Percentiles rank a stretch among this genome's conserved stretches.
phyloP scores from a whole-genome alignment of 2,329 filamentous ascomycete genomes.

The Trichoderma simmonsii region DNA sequence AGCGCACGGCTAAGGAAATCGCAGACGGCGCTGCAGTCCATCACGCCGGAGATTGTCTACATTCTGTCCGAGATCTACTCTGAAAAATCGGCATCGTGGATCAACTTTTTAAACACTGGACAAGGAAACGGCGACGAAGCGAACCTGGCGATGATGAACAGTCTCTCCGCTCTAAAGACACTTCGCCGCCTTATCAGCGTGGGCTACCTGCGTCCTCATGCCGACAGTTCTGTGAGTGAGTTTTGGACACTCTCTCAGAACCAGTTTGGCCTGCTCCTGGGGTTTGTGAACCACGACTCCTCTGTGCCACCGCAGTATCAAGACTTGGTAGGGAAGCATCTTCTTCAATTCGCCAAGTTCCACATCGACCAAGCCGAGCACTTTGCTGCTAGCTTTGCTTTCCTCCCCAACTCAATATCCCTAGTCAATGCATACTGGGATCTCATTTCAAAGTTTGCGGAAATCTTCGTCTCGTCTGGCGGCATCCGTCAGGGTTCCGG shows the following conservation, averaged over 20 bases:
- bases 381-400: constrained; percentile 78
- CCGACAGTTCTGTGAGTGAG: constrained; percentile 69
- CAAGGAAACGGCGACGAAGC: constrained; percentile 57
- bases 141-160: constrained; percentile 68
- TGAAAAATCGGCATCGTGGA: constrained; percentile 68
- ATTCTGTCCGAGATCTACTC: constrained; percentile 76
- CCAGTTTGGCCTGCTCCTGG: constrained; percentile 75
- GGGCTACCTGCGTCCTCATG: constrained; percentile 81
- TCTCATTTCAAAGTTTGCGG: constrained; percentile 71
- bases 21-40: constrained; percentile 70
- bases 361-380: constrained; percentile 80
- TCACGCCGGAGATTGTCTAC: constrained; percentile 80
- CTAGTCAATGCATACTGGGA: constrained; percentile 84
- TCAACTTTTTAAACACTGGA: constrained; percentile 54
- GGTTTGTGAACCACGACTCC: constrained; percentile 57
- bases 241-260: constrained; percentile 78
- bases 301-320: constrained; percentile 52
- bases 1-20: constrained; percentile 74
- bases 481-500: constrained; percentile 49
- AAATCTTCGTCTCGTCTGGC: constrained; percentile 63
- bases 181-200: constrained; percentile 74
- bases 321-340: constrained; percentile 73
- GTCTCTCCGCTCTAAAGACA: constrained; percentile 73
- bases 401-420: constrained; percentile 74
- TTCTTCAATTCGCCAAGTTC: constrained; percentile 86